Evolutionary conservation across 345 rosid genomes (phyloP), one percentile per base, ranked within the genome.

Genomic region (Syzygium oleosum): DNA sequence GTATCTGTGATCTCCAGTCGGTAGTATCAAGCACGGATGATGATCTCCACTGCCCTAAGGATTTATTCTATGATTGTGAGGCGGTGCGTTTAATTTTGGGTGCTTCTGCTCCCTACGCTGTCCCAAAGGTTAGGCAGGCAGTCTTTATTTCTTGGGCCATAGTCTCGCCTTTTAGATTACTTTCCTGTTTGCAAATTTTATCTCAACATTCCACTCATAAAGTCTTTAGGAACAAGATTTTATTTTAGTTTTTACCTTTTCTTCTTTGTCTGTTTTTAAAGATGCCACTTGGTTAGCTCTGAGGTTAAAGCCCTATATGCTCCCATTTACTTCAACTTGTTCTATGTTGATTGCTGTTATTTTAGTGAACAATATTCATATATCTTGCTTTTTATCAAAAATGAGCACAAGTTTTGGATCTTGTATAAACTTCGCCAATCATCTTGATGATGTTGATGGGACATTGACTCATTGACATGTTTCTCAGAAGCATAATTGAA

Each of bases 1-100:
- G 87, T 88, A 88, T 98, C 88, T 91, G 93, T 91, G 94, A 93
- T 86, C 87, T 89, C 86, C 93, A 85, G 54, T 98, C 99, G 99
- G 92, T 96, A 85, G 95, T 87, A 51, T 96, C 99, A 78, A 94
- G 93, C 92, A 88, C 94, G 94, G 98, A 96, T 91, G 85, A 91
- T 90, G 84, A 90, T 88, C 94, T 96, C 92, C 97, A 96, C 91
- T 90, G 85, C 89, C 94, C 99, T 79, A 94, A 87, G 86, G 97
- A 95, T 85, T 89, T 98, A 87, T 98, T 94, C 90, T 91, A 93
- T 87, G 97, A 96, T 85, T 95, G 97, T 91, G 98, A 96, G 90
- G 91, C 91, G 31, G 98, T 98, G 87, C 96, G 91, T 86, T 92
- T 95, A 51, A 91, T 96, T 88, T 94, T 98, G 77, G 99, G 99